Conservation (phyloP, 148 eudicot genomes). For the Limonium bicolor region DNA sequence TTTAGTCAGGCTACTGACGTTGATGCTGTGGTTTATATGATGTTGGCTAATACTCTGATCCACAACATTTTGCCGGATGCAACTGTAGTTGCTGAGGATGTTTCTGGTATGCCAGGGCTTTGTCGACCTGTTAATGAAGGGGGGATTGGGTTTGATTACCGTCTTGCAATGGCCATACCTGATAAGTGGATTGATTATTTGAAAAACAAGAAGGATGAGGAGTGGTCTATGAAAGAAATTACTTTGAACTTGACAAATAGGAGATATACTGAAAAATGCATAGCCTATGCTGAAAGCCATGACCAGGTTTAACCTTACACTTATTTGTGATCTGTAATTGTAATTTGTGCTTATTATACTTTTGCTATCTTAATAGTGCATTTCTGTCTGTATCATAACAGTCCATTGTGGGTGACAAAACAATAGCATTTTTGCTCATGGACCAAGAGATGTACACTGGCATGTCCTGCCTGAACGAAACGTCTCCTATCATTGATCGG, state of each 20-base stretch:
- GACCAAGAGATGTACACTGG: constrained; percentile 99
- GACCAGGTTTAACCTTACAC: constrained; percentile 53
- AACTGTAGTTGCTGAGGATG: constrained; percentile 88
- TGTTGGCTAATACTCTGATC: constrained; percentile 93
- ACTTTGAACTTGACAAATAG: constrained; percentile 67
- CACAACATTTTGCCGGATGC: constrained; percentile 89
- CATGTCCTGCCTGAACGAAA: constrained; percentile 89
- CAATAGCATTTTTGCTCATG: constrained; percentile 99
- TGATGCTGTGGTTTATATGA: constrained; percentile 87
- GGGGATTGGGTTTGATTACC: constrained; percentile 93
- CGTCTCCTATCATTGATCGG: constrained; percentile 89
- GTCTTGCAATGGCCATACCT: constrained; percentile 96
- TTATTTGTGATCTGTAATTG: constrained; percentile 2
- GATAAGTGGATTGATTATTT: constrained; percentile 84
- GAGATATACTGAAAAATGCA: constrained; percentile 90
- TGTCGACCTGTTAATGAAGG: constrained; percentile 81
- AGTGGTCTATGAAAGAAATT: constrained; percentile 93
- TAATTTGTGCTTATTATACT: neutral
- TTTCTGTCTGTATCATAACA: constrained; percentile 11
- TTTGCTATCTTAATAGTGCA: neutral
- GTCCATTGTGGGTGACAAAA: constrained; percentile 98
- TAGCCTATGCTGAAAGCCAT: constrained; percentile 96
- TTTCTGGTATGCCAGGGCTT: constrained; percentile 97
- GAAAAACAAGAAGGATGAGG: constrained; percentile 82
- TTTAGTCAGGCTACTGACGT: constrained; percentile 85